phyloP scores from a whole-genome alignment of 2,329 filamentous ascomycete species.

The Diaporthe citriasiana region DNA sequence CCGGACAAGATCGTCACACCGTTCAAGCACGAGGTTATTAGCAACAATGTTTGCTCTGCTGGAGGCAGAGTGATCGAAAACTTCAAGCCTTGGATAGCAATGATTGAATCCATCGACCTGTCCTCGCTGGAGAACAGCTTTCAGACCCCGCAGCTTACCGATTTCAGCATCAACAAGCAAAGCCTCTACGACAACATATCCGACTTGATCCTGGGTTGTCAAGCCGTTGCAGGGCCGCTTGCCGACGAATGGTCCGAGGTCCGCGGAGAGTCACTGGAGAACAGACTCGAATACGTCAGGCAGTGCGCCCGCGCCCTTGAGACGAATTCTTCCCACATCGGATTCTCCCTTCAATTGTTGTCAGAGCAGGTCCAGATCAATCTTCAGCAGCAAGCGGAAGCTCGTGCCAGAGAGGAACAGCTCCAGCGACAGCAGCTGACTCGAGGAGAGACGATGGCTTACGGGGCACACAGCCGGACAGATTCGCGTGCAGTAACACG shows the following conservation, averaged over 20 bases:
- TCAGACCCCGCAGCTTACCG: constrained; percentile 86
- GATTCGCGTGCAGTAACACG: constrained; percentile 68
- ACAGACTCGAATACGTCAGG: constrained; percentile 84
- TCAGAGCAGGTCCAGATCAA: constrained; percentile 82
- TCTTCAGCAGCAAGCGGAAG: constrained; percentile 62
- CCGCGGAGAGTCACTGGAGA: constrained; percentile 90
- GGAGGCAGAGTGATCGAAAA: constrained; percentile 87
- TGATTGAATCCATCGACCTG: constrained; percentile 93
- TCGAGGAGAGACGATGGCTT: constrained; percentile 71
- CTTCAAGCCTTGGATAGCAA: constrained; percentile 90
- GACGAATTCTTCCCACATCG: constrained; percentile 87
- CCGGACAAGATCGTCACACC: constrained; percentile 87
- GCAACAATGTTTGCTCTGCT: constrained; percentile 84
- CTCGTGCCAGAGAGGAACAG: constrained; percentile 60
- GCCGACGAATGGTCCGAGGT: constrained; percentile 96
- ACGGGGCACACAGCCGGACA: constrained; percentile 67
- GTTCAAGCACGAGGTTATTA: constrained; percentile 82
- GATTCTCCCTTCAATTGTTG: constrained; percentile 88
- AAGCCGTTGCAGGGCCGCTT: constrained; percentile 90
- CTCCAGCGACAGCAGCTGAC: constrained; percentile 66
- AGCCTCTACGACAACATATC: constrained; percentile 93
- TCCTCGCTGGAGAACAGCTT: constrained; percentile 82
- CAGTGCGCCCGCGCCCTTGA: constrained; percentile 85
- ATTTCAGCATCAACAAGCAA: constrained; percentile 93
- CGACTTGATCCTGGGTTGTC: constrained; percentile 88